A percentile compares a stretch with the other conserved stretches of the same genome.
Conservation (phyloP, 2,329 filamentous ascomycete species). For the Apiospora sp. region DNA sequence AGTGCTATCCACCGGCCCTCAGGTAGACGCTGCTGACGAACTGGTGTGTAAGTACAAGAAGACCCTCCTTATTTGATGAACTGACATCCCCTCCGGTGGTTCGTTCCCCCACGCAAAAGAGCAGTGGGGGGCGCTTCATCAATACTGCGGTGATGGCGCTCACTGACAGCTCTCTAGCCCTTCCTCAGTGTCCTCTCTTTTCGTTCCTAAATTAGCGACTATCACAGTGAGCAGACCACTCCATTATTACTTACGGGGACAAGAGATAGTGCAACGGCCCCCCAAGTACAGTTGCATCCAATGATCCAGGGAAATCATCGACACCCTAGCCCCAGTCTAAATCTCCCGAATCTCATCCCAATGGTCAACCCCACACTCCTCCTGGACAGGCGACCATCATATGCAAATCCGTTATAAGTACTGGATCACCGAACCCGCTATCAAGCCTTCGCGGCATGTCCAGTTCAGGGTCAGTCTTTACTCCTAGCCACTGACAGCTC, state of each 20-base stretch:
- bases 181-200: conserved; percentile 9
- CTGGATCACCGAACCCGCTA: conserved; percentile 21
- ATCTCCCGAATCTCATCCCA: conserved; percentile 21
- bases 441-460: conserved; percentile 20
- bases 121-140: conserved; percentile 9
- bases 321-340: conserved; percentile 22
- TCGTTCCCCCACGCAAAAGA: conserved; percentile 15
- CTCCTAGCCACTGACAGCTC: conserved; percentile 13
- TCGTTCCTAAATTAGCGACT: conserved; percentile 16
- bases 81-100: conserved; percentile 5
- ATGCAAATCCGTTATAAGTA: conserved; percentile 22
- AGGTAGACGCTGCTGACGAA: conserved; percentile 1
- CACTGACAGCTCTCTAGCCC: neutral
- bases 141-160: neutral
- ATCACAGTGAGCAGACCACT: conserved; percentile 12
- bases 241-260: conserved; percentile 16
- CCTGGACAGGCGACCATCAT: conserved; percentile 18
- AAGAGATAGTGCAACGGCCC: conserved; percentile 13
- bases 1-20: neutral
- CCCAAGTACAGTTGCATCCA: conserved; percentile 20
- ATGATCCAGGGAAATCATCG: conserved; percentile 22
- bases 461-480: conserved; percentile 16
- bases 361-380: conserved; percentile 21
- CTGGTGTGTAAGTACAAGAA: neutral
- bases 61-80: conserved; percentile 18